These are phyloP conservation scores for Termitomyces sp. DNA, from an alignment of 768 basidiomycete species.

Conservation along the genomic window DNA sequence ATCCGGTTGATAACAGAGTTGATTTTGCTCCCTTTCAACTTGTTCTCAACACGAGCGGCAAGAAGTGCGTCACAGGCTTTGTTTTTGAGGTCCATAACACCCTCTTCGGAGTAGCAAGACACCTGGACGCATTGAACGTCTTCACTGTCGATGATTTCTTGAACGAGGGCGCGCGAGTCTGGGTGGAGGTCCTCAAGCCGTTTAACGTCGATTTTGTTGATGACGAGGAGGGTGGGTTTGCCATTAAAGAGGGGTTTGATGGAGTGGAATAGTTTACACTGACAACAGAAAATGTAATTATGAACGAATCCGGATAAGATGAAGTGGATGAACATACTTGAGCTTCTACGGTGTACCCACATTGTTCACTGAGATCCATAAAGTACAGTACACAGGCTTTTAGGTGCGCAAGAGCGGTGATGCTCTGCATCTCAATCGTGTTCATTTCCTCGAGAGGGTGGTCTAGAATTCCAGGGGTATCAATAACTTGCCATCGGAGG, in stretches of 20 bases:
- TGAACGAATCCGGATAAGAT: neutral
- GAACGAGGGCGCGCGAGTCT: constrained; percentile 75
- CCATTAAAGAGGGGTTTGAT: constrained; percentile 96
- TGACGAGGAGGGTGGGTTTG: constrained; percentile 91
- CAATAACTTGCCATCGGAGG: constrained; percentile 99
- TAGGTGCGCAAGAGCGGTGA: constrained; percentile 94
- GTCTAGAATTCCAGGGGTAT: constrained; percentile 97
- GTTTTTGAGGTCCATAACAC: constrained; percentile 96
- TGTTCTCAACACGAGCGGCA: constrained; percentile 90
- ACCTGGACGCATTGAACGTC: constrained; percentile 77
- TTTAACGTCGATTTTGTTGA: constrained; percentile 97
- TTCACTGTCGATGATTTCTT: constrained; percentile 79
- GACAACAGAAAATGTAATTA: neutral
- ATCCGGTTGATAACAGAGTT: constrained; percentile 92
- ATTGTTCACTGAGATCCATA: constrained; percentile 98
- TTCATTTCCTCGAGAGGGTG: constrained; percentile 99
- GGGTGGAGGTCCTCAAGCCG: constrained; percentile 80
- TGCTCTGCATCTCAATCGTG: constrained; percentile 99
- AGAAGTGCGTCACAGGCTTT: constrained; percentile 93
- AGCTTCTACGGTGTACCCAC: constrained; percentile 95
- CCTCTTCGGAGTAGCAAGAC: constrained; percentile 95
- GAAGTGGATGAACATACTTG: constrained; percentile 51
- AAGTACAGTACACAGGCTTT: constrained; percentile 95
- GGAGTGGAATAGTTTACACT: constrained; percentile 99
- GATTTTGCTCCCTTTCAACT: constrained; percentile 92